phyloP scores from a whole-genome alignment of 2,329 filamentous ascomycete genomes.

The Furcasterigmium sp. region DNA sequence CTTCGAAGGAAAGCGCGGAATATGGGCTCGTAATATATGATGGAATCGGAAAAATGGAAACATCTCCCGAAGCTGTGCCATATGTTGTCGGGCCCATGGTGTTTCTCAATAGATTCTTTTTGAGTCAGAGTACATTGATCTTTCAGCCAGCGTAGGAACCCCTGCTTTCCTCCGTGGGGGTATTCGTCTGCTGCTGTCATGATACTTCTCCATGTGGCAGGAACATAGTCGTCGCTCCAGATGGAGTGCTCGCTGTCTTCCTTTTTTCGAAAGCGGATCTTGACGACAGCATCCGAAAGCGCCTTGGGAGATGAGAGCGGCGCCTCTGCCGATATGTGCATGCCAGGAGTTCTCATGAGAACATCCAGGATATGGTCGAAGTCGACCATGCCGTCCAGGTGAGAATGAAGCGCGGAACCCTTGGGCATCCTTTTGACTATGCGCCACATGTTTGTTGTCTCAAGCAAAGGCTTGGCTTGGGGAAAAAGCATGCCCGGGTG shows the following conservation, averaged over 20 bases:
- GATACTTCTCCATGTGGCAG: conserved; percentile 48
- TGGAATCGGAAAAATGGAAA: conserved; percentile 61
- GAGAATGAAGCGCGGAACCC: conserved; percentile 71
- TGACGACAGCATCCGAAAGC: conserved; percentile 45
- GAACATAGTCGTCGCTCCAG: conserved; percentile 58
- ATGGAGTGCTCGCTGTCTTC: conserved; percentile 31
- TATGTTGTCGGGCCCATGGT: conserved; percentile 71
- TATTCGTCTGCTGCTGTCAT: conserved; percentile 60
- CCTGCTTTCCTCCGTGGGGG: conserved; percentile 58
- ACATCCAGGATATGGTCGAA: conserved; percentile 66
- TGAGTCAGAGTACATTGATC: conserved; percentile 61
- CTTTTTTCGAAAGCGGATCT: conserved; percentile 48
- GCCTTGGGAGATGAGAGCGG: conserved; percentile 46
- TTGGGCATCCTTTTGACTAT: conserved; percentile 79
- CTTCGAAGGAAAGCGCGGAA: conserved; percentile 65
- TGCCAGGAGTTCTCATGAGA: conserved; percentile 60
- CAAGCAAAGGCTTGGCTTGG: conserved; percentile 70
- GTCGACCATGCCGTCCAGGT: conserved; percentile 79
- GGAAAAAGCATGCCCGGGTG: conserved; percentile 83
- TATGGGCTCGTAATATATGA: conserved; percentile 79
- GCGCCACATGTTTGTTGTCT: conserved; percentile 70
- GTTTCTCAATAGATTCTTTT: conserved; percentile 59
- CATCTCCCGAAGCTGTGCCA: conserved; percentile 69
- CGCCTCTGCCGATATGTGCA: conserved; percentile 54
- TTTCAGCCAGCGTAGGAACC: conserved; percentile 68